Conservation (phyloP, 257 asterid genomes). For the Solanum bukasovii region DNA sequence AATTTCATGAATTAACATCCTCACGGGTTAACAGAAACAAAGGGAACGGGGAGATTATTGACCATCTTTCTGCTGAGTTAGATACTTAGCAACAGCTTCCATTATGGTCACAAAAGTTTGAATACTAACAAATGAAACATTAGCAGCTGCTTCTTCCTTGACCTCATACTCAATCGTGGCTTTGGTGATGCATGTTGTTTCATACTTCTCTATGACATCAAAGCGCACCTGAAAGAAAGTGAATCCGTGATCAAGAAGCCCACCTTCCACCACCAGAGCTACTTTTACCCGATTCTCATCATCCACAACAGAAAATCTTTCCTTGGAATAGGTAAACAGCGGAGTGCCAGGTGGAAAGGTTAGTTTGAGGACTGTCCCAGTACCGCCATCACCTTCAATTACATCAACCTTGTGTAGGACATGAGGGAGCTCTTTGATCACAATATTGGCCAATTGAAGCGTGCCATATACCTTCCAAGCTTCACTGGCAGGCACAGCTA, state of each 20-base stretch:
- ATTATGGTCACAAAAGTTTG: slow-evolving; percentile 25
- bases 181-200: slow-evolving; percentile 33
- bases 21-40: neutral
- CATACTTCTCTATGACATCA: slow-evolving; percentile 34
- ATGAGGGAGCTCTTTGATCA: slow-evolving; percentile 18
- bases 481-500: slow-evolving; percentile 37
- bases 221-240: slow-evolving; percentile 27
- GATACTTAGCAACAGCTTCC: slow-evolving; percentile 28
- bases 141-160: slow-evolving; percentile 36
- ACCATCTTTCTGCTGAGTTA: neutral
- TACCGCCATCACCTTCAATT: slow-evolving; percentile 47
- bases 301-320: slow-evolving; percentile 54
- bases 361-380: slow-evolving; percentile 38
- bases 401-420: slow-evolving; percentile 24
- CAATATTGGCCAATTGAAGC: slow-evolving; percentile 23
- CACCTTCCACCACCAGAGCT: slow-evolving; percentile 51
- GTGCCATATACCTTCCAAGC: slow-evolving; percentile 55
- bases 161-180: slow-evolving; percentile 44
- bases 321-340: slow-evolving; percentile 31
- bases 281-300: slow-evolving; percentile 36
- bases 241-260: slow-evolving; percentile 44
- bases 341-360: slow-evolving; percentile 27
- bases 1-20: neutral
- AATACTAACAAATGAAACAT: slow-evolving; percentile 29
- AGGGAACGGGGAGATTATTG: neutral